Evolutionary conservation across 2,329 filamentous ascomycete species (phyloP).

Genomic region (Monosporascus sp.): DNA sequence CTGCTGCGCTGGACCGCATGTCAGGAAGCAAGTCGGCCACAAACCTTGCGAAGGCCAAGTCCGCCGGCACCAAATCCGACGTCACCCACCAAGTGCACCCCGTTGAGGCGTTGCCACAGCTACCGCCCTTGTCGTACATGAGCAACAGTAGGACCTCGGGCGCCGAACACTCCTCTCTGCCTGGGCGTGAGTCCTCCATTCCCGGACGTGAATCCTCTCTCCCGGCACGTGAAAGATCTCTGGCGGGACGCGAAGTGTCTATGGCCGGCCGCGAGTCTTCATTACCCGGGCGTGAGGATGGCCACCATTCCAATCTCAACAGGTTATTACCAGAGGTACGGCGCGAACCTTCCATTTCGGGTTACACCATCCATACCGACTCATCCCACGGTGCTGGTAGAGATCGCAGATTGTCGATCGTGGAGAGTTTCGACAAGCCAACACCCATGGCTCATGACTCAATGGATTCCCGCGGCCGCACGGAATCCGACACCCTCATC

Average conservation of each 20-base stretch:
- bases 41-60: conserved; percentile 23
- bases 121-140: conserved; percentile 3
- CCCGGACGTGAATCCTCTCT: too few relatives aligned
- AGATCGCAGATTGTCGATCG: conserved; percentile 13
- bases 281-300: conserved; percentile 2
- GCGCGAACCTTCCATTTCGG: conserved; percentile 16
- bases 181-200: too few relatives aligned
- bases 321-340: conserved; percentile 9
- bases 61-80: conserved; percentile 16
- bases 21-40: conserved; percentile 23
- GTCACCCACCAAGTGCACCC: conserved; percentile 11
- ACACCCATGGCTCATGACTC: background rate
- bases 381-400: conserved; percentile 11
- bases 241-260: too few relatives aligned
- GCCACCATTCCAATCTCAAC: conserved; percentile 5
- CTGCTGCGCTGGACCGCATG: conserved; percentile 56
- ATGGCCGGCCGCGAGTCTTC: background rate
- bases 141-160: conserved; percentile 9
- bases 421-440: conserved; percentile 5
- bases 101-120: conserved; percentile 1
- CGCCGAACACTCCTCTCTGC: conserved; percentile 15
- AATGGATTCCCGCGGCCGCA: conserved; percentile 11
- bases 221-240: too few relatives aligned
- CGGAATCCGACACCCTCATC: conserved; percentile 26
- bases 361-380: conserved; percentile 12